Base-by-base conservation (phyloP, 1,284 basidiomycete species). In the Marasmius sp. region DNA sequence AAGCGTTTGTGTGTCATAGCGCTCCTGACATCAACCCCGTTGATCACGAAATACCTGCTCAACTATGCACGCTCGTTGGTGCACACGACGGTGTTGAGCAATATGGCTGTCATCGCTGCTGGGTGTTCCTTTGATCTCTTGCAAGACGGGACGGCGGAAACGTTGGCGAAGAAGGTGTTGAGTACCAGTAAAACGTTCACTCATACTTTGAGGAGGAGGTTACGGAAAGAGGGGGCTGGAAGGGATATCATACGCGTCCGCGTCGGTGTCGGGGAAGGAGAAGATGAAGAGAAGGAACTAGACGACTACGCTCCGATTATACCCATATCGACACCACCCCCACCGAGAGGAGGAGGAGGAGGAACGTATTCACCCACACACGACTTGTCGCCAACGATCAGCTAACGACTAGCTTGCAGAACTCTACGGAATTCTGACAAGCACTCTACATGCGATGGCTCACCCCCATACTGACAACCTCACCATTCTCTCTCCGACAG, bases 61-160 rank as follows among this genome's bases (percentile, higher is more conserved):
- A 98, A 98, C 73, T 98, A 97, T 76, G 95, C 95, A 0, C 83
- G 96, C 36, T 87, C 95, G 5, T n/a, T n/a, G n/a, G n/a, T 97
- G 60, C 97, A 93, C 76, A 96, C 93, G 0, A 97, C 94, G 0
- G 86, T 92, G 0, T 81, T 93, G 65, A 87, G 89, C 61, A 85
- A 88, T 65, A 82, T 89, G 16, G 94, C 87, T 69, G 82, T 95
- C 47, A 77, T 94, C 51, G 87, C 92, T 0, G 83, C 89, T 20
- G 82, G 88, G 57, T 89, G 88, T 64, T 88, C 92, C 0, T 91
- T 96, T 72, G 91, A 94, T 68, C 74, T 94, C 70, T 80, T 97
- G 2, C 80, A 85, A 63, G 80, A 90, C 47, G 86, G 86, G 0
- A 84, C 84, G n/a, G 84, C 91, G 0, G 79, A 88, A 63, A 67